A percentile compares a stretch with the other conserved stretches of the same genome.
These are phyloP conservation scores for Neurospora terricola DNA, from an alignment of 495 filamentous ascomycete species.

Conservation along the genomic window DNA sequence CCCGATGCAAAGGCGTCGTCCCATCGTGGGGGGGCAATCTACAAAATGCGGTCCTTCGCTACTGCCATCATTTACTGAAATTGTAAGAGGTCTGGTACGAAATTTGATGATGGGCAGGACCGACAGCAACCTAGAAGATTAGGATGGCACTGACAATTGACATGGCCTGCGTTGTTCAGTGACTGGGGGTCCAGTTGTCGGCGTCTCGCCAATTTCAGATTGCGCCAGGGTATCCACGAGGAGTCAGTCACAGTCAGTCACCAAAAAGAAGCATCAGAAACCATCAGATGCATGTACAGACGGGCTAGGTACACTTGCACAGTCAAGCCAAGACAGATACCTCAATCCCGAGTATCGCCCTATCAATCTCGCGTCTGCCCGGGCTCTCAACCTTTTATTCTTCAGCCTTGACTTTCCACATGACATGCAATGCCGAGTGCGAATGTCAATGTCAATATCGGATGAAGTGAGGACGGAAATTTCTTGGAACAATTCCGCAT, in stretches of 20 bases:
- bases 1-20: neutral
- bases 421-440: neutral
- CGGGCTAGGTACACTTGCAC: neutral
- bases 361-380: neutral
- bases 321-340: neutral
- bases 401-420: neutral
- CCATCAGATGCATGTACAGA: neutral
- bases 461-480: constrained; percentile 10
- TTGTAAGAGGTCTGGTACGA: neutral
- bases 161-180: neutral
- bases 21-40: neutral
- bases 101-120: neutral
- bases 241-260: neutral
- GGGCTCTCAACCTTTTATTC: neutral
- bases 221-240: neutral
- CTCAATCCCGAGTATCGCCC: neutral
- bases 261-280: neutral
- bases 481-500: constrained; percentile 6
- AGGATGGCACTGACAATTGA: neutral
- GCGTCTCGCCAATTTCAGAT: neutral
- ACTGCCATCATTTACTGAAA: neutral
- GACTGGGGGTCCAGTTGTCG: neutral
- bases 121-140: neutral
- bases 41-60: neutral
- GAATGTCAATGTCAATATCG: constrained; percentile 17